phyloP scores from a whole-genome alignment of 495 filamentous ascomycete genomes.

The Talaromyces thailandensis region DNA sequence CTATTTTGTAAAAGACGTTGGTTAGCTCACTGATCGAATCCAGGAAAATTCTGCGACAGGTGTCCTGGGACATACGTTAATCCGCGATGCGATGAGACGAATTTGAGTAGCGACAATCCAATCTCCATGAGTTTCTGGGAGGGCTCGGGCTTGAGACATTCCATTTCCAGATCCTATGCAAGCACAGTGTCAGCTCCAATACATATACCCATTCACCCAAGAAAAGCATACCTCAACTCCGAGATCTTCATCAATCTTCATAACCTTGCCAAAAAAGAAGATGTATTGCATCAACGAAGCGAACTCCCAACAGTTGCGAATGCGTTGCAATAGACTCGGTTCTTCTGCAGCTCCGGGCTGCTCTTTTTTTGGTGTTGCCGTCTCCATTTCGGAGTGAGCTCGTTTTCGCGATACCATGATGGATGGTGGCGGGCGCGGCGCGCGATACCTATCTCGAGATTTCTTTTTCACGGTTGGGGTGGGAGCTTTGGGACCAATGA shows the following conservation, averaged over 20 bases:
- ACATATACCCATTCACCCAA: background rate
- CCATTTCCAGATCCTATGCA: slow-evolving; percentile 73
- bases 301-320: slow-evolving; percentile 92
- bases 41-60: background rate
- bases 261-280: slow-evolving; percentile 73
- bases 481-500: background rate
- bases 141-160: slow-evolving; percentile 67
- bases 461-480: background rate
- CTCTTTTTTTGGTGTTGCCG: slow-evolving; percentile 17
- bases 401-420: slow-evolving; percentile 59
- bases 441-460: background rate
- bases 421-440: slow-evolving; percentile 19
- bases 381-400: slow-evolving; percentile 57
- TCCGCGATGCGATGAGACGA: slow-evolving; percentile 86
- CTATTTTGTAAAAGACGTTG: slow-evolving; percentile 31
- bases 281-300: slow-evolving; percentile 92
- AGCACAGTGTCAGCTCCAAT: background rate
- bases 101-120: slow-evolving; percentile 83
- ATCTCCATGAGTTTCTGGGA: slow-evolving; percentile 71
- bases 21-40: slow-evolving; percentile 4
- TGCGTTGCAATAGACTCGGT: slow-evolving; percentile 48
- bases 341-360: slow-evolving; percentile 37
- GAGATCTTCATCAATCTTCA: slow-evolving; percentile 80
- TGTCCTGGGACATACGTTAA: slow-evolving; percentile 65
- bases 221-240: slow-evolving; percentile 68